Evolutionary conservation across 1,284 basidiomycete species (phyloP), one percentile per base, ranked within the genome.

Genomic region (Pascua guehoae): DNA sequence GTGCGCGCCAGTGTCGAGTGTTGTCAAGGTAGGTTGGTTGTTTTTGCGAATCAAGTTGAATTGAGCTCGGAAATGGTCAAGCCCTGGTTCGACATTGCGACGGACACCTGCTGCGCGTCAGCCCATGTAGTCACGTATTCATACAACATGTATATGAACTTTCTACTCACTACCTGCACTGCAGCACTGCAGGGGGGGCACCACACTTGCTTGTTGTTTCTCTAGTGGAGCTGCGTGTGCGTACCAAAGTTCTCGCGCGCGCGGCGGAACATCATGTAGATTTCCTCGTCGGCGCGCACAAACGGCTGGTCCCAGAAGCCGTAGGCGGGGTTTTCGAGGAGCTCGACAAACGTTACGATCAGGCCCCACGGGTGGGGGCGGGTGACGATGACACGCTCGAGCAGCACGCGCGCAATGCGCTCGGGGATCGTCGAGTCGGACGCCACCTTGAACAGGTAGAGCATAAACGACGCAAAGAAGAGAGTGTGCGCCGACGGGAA

Each of bases 331-430:
- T 77, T 72, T 53, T 76, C 72, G 57, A 78, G 68, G 54, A 78
- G 61, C 79, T 96, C 91, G 67, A 94, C 91, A 79, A 98, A 96
- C 2, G 91, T 92, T 66, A 91, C 86, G 61, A 97, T 79, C 45
- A 93, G 86, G 57, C 94, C 95, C 91, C 93, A 98, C n/a, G 95
- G 93, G 70, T 98, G 94, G 53, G 95, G 95, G 45, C 91, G 86
- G 71, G 92, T 86, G 54, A 92, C 92, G 58, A 98, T 85, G 77
- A 97, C 88, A 41, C 95, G 86, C 75, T 98, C 94, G 65, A 98
- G 81, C 36, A 98, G 83, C 37, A 96, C 91, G 57, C 89, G 88
- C 43, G 90, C 88, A 79, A 96, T 86, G 64, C 95, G 85, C 79
- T 98, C 95, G 65, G 87, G 84, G 79, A 96, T 88, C 38, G 55